Base-by-base conservation (phyloP, 164 flowering plant species). In the Macadamia tetraphylla region DNA sequence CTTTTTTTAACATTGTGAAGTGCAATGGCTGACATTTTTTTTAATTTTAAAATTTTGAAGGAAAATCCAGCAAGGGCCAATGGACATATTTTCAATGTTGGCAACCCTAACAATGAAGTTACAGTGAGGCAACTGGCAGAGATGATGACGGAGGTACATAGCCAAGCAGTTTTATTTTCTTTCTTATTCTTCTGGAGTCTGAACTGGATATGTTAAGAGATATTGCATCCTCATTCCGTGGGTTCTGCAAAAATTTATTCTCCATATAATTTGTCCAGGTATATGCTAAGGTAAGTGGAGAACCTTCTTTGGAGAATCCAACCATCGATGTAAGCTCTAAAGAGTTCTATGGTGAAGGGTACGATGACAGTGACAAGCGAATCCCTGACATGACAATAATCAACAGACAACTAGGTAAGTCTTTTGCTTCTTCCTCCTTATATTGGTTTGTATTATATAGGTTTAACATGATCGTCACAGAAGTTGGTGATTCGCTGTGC, bases 311-410 rank as follows among this genome's bases (percentile, higher is more conserved):
- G 31, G 92, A 90, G 56, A 55, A 49, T 3, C 98, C 99, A 7
- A 94, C 99, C 2, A 48, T 92, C 51, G 98, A 94, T 78, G 84
- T 94, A 13, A 89, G 92, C 81, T 94, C 99, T 53, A 85, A 92
- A 70, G 99, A 90, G 78, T 94, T 94, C 56, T 94, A 94, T 67
- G 99, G 98, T 29, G 99, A 82, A 77, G 99, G 98, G 46, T 94
- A 94, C 49, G 99, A 94, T 81, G 99, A 92, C 71, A 94, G 97
- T 79, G 99, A 91, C 70, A 91, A 86, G 71, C 81, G 95, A 69
- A 89, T 91, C 71, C 97, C 95, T 6, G 97, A 91, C 83, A 94
- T 94, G 99, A 92, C 98, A 71, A 90, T 94, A 32, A 92, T 90
- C 75, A 92, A 92, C 62, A 81, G 63, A 68, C 99, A 94, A 67